A percentile compares a stretch with the other conserved stretches of the same genome.
Conservation (phyloP, 345 rosid species). For the Gossypium raimondii region DNA sequence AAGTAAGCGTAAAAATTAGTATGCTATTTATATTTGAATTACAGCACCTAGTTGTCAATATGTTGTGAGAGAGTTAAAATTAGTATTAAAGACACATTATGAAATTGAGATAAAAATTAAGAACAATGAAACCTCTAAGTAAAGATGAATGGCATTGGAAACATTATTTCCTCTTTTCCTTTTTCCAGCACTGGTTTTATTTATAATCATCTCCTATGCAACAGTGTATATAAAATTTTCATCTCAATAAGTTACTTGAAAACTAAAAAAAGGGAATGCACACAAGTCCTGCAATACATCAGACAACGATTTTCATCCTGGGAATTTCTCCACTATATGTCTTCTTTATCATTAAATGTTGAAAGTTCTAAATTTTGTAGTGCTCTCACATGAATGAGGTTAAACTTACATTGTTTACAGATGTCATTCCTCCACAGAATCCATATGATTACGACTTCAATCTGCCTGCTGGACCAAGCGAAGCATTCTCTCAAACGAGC, state of each 20-base stretch:
- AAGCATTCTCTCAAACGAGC: conserved; percentile 16
- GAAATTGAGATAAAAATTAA: neutral
- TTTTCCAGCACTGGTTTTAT: neutral
- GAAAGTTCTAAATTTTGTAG: neutral
- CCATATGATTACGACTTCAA: conserved; percentile 35
- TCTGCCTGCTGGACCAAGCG: conserved; percentile 21
- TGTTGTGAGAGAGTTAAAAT: neutral
- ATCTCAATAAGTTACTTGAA: neutral
- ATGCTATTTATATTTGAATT: neutral
- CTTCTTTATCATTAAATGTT: neutral
- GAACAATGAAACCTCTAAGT: neutral
- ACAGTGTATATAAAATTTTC: neutral
- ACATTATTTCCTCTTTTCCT: neutral
- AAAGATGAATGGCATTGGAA: neutral
- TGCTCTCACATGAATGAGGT: conserved; percentile 2
- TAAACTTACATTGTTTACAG: conserved; percentile 25
- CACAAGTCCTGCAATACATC: neutral
- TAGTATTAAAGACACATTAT: neutral
- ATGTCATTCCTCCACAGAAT: conserved; percentile 17
- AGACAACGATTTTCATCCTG: neutral
- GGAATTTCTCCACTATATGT: neutral
- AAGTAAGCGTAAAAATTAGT: conserved; percentile 23
- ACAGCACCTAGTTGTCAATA: neutral
- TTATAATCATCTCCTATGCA: too few relatives aligned
- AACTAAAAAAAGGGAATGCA: neutral